Evolutionary conservation across 768 basidiomycete species (phyloP), one percentile per base, ranked within the genome.

Genomic region (Psilocybe sp.): DNA sequence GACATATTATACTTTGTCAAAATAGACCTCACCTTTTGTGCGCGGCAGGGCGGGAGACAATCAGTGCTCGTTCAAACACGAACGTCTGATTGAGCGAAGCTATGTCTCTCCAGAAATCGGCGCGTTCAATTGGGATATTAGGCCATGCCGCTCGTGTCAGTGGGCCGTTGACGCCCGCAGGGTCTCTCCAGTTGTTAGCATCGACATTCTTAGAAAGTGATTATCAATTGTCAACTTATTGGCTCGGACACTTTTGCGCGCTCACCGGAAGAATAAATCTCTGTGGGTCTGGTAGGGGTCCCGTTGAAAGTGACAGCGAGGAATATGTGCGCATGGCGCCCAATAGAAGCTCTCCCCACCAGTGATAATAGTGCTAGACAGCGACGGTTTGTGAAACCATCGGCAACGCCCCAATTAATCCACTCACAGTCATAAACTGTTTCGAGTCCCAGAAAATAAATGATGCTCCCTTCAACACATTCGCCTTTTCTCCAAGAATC

Each of bases 91-190:
- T 61, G 28, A 72, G 50, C 23, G 51, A 60, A 14, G 73, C 66
- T 19, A 85, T 69, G 64, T 87, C 87, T 9, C 70, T 52, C 83
- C 87, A 89, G 59, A 84, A 84, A 23, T 68, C 65, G 6, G 73
- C 66, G 20, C 71, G 67, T 54, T 87, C 85, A 19, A 88, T 77
- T 1, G 81, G 64, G 14, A 78, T 59, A 12, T 67, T 69, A 1
- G 86, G 87, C 64, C 85, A 88, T 2, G 78, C 80, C 18, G 82
- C 77, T 34, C 82, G 81, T 49, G 87, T 70, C 51, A 88, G 75
- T 40, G 80, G 82, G 11, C 78, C 71, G 59, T 87, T 79, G 58
- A 89, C 78, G 14, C 77, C 75, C 1, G 82, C 81, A 3, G 58
- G 55, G 57, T 89, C 87, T 23, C 84, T 74, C 84, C 81, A 85